Base-by-base conservation (phyloP, 2,329 filamentous ascomycete species). In the Ophiostoma tasmaniense region DNA sequence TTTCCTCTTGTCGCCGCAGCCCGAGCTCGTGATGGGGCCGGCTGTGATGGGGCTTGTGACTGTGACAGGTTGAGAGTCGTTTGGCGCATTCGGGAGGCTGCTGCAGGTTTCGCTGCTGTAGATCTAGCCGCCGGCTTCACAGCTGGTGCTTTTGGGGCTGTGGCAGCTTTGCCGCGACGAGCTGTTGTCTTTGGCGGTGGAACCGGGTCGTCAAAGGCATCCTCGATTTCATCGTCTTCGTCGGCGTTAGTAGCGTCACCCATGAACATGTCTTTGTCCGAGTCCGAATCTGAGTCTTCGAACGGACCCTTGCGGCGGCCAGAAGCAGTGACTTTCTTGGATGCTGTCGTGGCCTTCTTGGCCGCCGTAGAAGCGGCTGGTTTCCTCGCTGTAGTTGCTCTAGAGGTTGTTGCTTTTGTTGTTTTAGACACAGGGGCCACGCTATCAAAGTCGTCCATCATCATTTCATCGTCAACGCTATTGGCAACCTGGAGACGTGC, bases 361-460 rank as follows among this genome's bases (percentile, higher is more conserved):
- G 37, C 37, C 8, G 64, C 11, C 61, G 33, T 74, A 11, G 64
- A 13, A 5, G 64, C n/a, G 13, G 64, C 35, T 37, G 35, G 74
- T 0, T 75, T 73, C 68, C 79, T 72, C 2, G 69, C 64, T 3
- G 69, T 42, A 3, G 59, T 52, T 4, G 28, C 33, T 11, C 62
- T 37, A 0, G 67, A 42, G 13, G 69, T 3, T 14, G 62, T 30
- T 1, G 66, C 17, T 20, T 8, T n/a, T 37, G 30, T 62, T 30
- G 28, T 1, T 69, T 78, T 68, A 14, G 52, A 10, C 1, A 68
- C 20, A 2, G 69, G 75, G 35, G 81, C 80, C 67, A 85, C 82
- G 64, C 86, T 84, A 50, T 89, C 85, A 11, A 79, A 81, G 37
- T 82, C 79, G 37, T 84, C 83, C 71, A 82, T 79, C 70, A 83